Evolutionary conservation across 1,284 basidiomycete genomes (phyloP), one percentile per base, ranked within the genome.

Genomic region (Ceratobasidium sp.): DNA sequence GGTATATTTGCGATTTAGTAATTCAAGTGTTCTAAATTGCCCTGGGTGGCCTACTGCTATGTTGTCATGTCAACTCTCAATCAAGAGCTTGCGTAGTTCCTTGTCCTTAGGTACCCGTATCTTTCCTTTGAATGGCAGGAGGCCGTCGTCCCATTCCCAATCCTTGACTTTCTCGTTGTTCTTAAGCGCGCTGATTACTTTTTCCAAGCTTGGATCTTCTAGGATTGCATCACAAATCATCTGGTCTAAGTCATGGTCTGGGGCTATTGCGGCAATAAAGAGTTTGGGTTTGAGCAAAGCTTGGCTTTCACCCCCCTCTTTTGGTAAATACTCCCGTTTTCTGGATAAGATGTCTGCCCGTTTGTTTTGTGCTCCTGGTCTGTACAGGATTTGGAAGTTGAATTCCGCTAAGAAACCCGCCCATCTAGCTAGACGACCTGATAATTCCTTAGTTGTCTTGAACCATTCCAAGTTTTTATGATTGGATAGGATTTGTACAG

Each of bases 391-490:
- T 0, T 69, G 65, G 76, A 86, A 86, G 54, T 86, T 77, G 78
- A 82, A 88, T 2, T 74, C 56, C 35, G 81, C 0, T 67, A 89
- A 79, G 28, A 81, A 68, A 0, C 83, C 71, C 0, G 80, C 79
- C 88, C 86, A 89, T 1, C 84, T 77, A 0, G 84, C 85, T 79
- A 89, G 86, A 10, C 83, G 71, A 0, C 82, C 76, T 33, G 82
- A 86, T 0, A 88, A 80, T 3, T 84, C 81, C 35, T 79, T 77
- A 0, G 84, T 77, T 0, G 79, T 81, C 11, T 77, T 49, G 81
- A 85, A 88, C 73, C 86, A 86, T 33, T 83, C 80, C 0, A 88
- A 82, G 76, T 87, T 87, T 15, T 83, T 81, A 77, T 89, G 87
- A 78, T 89, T 85, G 0, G 85, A 83, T 64, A 80, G 80, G 26